These are phyloP conservation scores for Backusella westeae DNA, from an alignment of 192 early-diverging fungal genomes.

Conservation along the genomic window DNA sequence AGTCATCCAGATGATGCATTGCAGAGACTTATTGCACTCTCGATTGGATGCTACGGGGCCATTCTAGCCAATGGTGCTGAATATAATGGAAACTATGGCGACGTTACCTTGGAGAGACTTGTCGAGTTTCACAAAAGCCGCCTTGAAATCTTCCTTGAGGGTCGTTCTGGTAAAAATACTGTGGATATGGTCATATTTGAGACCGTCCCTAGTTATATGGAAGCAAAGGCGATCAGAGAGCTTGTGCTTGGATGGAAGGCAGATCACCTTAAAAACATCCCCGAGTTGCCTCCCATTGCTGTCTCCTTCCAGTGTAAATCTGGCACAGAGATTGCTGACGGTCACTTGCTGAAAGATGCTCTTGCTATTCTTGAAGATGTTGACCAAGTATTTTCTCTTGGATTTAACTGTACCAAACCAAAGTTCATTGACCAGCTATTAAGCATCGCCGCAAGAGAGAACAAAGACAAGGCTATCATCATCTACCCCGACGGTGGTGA, in stretches of 20 bases:
- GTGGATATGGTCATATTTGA: conserved; percentile 68
- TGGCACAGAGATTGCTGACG: conserved; percentile 36
- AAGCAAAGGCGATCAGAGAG: conserved; percentile 49
- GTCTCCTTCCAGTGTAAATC: conserved; percentile 57
- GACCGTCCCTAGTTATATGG: conserved; percentile 61
- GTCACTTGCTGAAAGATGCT: conserved; percentile 47
- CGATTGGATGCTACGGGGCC: conserved; percentile 67
- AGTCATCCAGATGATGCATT: conserved; percentile 16
- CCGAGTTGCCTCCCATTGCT: conserved; percentile 44
- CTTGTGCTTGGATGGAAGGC: conserved; percentile 29
- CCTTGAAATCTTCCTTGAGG: conserved; percentile 38
- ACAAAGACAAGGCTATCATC: conserved; percentile 35
- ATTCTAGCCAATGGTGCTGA: conserved; percentile 60
- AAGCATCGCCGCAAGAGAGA: conserved; percentile 2
- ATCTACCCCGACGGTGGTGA: conserved; percentile 56
- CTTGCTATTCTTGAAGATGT: conserved; percentile 26
- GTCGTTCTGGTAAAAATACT: neutral
- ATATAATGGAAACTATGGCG: conserved; percentile 61
- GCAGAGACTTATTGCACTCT: conserved; percentile 47
- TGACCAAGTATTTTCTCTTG: conserved; percentile 45
- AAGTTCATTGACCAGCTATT: conserved; percentile 27
- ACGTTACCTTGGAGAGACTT: conserved; percentile 35
- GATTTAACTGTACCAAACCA: conserved; percentile 67
- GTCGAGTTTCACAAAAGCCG: conserved; percentile 54
- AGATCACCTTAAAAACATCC: neutral